A percentile compares a stretch with the other conserved stretches of the same genome.
Conservation (phyloP, 805 yeast species). For the Pichia exigua region DNA sequence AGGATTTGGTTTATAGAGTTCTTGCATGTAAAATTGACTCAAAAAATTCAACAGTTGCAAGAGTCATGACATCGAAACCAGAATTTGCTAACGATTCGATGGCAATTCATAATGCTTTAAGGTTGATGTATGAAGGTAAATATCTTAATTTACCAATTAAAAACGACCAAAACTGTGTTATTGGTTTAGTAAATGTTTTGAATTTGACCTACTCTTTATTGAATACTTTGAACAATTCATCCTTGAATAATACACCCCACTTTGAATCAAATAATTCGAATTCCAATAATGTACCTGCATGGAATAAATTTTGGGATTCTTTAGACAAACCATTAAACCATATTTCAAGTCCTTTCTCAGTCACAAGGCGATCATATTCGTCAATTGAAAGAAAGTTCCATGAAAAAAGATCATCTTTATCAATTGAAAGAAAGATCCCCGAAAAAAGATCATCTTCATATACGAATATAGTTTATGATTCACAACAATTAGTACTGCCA, state of each 20-base stretch:
- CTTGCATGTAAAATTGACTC: slow-evolving; percentile 32
- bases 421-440: too few relatives aligned
- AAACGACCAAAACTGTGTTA: slow-evolving; percentile 23
- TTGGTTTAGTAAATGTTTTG: slow-evolving; percentile 38
- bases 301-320: slow-evolving; percentile 29
- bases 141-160: slow-evolving; percentile 37
- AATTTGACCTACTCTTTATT: slow-evolving; percentile 37
- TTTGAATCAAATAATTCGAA: not conserved
- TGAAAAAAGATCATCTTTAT: too few relatives aligned
- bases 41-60: slow-evolving; percentile 29
- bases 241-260: not conserved
- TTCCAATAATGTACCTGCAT: slow-evolving; percentile 21
- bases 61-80: slow-evolving; percentile 40
- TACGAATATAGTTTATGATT: slow-evolving; percentile 7
- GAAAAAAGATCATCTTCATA: slow-evolving; percentile 11
- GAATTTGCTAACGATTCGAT: slow-evolving; percentile 34
- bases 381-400: too few relatives aligned
- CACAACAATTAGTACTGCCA: not conserved
- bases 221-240: slow-evolving; percentile 26
- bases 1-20: slow-evolving; percentile 37
- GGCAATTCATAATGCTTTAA: slow-evolving; percentile 36
- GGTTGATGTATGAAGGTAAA: slow-evolving; percentile 41
- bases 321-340: slow-evolving; percentile 22
- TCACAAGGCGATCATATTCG: not conserved
- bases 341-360: not conserved